Base-by-base conservation (phyloP, 176 grass and related monocot genomes). In the Avena atlantica region DNA sequence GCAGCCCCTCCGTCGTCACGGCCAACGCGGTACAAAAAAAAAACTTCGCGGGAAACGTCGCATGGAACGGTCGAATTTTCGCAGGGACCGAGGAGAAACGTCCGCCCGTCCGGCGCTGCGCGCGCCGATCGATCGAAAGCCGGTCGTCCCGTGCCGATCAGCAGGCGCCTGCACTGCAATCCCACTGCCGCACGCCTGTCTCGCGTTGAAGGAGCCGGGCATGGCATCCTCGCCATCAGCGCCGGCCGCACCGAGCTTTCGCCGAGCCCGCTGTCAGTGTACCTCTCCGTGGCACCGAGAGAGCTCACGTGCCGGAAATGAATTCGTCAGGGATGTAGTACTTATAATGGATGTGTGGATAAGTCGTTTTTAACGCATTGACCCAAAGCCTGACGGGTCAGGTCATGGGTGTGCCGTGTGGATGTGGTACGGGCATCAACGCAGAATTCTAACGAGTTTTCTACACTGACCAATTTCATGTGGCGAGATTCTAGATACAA, bases 361-460 rank as follows among this genome's bases (percentile, higher is more conserved):
- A 48, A 55, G 88, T 76, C 83, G n/a, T 86, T 86, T 65, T 76
- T 20, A 27, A 75, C 16, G 13, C 23, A 60, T 75, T 89, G 59
- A 68, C 58, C 4, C 12, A 75, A 36, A 45, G 68, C 21, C 44
- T 40, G 69, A 75, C 58, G 57, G 76, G 56, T 48, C 31, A 34
- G 47, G 0, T 29, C 62, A 67, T 80, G 68, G 68, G 23, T 8
- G 5, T 74, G 13, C 44, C 44, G 62, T 29, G n/a, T 1, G 6
- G 8, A 24, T 29, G n/a, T 1, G 6, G 8, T 25, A 75, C 73
- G 45, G 57, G 15, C 68, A 74, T 48, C 12, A 64, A 29, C 20
- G 5, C 9, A 75, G 12, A 53, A 52, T 63, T n/a, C 25, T 13
- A 3, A 47, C 0, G 53, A 75, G 15, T 64, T 48, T 80, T 81